phyloP scores from a whole-genome alignment of 768 basidiomycete genomes.

The Saitozyma sp. region DNA sequence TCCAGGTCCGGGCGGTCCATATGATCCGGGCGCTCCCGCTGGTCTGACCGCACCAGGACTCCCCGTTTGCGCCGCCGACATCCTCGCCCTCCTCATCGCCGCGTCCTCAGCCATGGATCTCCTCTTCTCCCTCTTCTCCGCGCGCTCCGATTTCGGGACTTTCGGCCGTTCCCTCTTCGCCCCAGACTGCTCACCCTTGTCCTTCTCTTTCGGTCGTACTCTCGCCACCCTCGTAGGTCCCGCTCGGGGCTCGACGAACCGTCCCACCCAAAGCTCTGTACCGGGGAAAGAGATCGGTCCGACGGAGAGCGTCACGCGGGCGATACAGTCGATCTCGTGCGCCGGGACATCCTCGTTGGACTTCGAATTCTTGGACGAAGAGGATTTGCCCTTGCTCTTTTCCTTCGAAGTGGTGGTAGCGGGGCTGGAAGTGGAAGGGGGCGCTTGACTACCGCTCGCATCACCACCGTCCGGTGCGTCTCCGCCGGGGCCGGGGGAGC shows the following conservation, averaged over 20 bases:
- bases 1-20: background rate
- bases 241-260: slow-evolving; percentile 37
- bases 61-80: background rate
- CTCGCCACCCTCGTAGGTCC: slow-evolving; percentile 17
- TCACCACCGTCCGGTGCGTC: background rate
- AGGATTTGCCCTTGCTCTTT: slow-evolving; percentile 12
- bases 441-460: background rate
- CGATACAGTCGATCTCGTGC: slow-evolving; percentile 44
- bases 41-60: background rate
- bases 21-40: background rate
- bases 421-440: background rate
- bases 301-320: slow-evolving; percentile 32
- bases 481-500: background rate
- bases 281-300: slow-evolving; percentile 41
- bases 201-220: slow-evolving; percentile 8
- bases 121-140: slow-evolving; percentile 15
- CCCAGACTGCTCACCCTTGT: background rate
- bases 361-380: slow-evolving; percentile 3
- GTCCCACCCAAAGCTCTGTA: slow-evolving; percentile 46
- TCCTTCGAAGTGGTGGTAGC: background rate
- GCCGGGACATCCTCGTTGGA: slow-evolving; percentile 28
- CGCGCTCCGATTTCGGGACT: background rate
- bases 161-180: slow-evolving; percentile 2
- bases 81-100: slow-evolving; percentile 2
- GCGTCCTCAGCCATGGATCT: slow-evolving; percentile 4